Evolutionary conservation across 176 grass and related monocot genomes (phyloP), one percentile per base, ranked within the genome.

Genomic region (Rhipidocladum racemiflorum): DNA sequence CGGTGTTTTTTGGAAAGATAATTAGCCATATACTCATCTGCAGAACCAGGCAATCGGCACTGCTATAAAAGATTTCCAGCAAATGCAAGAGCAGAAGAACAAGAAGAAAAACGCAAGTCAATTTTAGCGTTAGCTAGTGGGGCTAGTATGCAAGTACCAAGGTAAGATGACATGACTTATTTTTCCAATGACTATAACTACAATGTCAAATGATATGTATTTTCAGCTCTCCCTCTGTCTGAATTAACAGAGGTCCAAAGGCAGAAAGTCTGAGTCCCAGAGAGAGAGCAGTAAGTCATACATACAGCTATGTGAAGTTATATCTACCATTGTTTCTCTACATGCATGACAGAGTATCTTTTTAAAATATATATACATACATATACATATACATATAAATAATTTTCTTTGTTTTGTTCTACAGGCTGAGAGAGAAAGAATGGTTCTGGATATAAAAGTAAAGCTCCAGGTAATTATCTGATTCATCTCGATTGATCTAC

Each of bases 371-470:
- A n/a, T n/a, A n/a, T n/a, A n/a, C n/a, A n/a, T n/a, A n/a, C n/a
- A n/a, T n/a, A n/a, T n/a, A n/a, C n/a, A n/a, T n/a, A n/a, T n/a
- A n/a, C n/a, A n/a, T n/a, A n/a, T n/a, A 34, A 66, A 5, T 40
- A 73, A 72, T 81, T 60, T 65, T 74, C 27, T 75, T 62, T 51
- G 20, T 88, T 90, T 36, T 84, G 16, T 25, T 87, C 32, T 78
- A 67, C 80, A 99, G 96, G 96, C 92, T 53, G 96, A 99, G 80
- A 93, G 96, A 80, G 89, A 95, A 32, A 86, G 92, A 80, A 99
- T 99, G 96, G 96, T 99, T 75, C 85, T 99, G 83, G 96, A 99
- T 81, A 99, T 99, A 53, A 99, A 99, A 99, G 96, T 99, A 53
- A 99, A 99, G 77, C 93, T 99, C 15, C 96, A 99, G 92, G 96